Evolutionary conservation across 2,329 filamentous ascomycete genomes (phyloP).

Genomic region (Trichoderma lentiforme): DNA sequence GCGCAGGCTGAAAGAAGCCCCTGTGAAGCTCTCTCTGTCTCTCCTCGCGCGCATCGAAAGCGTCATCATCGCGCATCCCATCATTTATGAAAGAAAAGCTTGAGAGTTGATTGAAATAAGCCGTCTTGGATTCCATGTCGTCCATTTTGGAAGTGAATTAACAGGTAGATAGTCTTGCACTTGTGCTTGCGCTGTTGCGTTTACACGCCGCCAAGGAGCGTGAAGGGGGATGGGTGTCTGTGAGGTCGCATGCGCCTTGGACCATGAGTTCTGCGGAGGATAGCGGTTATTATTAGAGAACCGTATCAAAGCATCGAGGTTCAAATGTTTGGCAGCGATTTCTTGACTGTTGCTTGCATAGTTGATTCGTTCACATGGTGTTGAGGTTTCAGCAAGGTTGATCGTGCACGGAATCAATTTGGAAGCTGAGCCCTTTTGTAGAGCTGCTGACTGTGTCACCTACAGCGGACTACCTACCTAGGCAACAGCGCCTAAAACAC

Average conservation of each 20-base stretch:
- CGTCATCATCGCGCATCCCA: conserved; percentile 26
- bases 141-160: background rate
- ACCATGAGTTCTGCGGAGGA: background rate
- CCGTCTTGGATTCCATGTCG: conserved; percentile 40
- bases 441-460: background rate
- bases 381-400: background rate
- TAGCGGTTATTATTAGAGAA: background rate
- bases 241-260: background rate
- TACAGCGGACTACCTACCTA: background rate
- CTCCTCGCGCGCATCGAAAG: conserved; percentile 31
- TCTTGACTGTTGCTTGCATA: background rate
- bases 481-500: background rate
- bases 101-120: conserved; percentile 45
- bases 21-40: conserved; percentile 31
- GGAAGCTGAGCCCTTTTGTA: background rate
- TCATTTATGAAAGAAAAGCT: conserved; percentile 20
- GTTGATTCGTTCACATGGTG: background rate
- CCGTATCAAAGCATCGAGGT: background rate
- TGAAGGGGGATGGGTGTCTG: background rate
- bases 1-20: conserved; percentile 28
- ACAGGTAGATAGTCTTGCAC: no score
- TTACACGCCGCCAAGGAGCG: background rate
- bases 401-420: background rate
- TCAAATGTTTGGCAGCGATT: background rate
- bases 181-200: background rate